phyloP scores from a whole-genome alignment of 164 flowering plant genomes.

The Paratinospora sagittata region DNA sequence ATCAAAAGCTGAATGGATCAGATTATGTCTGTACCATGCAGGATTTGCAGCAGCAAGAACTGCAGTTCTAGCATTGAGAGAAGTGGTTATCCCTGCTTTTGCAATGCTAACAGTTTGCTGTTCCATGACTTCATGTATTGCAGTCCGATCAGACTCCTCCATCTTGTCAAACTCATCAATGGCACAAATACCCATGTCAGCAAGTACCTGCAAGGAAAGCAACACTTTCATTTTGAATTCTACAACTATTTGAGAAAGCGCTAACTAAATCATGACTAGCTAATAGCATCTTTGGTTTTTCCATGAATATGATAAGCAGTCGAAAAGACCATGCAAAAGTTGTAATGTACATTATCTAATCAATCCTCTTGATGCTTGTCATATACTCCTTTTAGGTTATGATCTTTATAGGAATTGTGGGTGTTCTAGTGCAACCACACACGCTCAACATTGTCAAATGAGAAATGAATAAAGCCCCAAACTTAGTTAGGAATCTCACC shows the following conservation, averaged over 20 bases:
- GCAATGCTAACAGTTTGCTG: constrained; percentile 99
- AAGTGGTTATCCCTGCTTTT: constrained; percentile 98
- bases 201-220: constrained; percentile 63
- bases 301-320: too few relatives aligned
- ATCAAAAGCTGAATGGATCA: background rate
- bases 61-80: constrained; percentile 95
- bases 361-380: too few relatives aligned
- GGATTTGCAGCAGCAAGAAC: constrained; percentile 99
- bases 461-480: background rate
- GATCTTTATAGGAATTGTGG: too few relatives aligned
- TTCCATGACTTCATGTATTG: constrained; percentile 99
- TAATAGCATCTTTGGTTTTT: background rate
- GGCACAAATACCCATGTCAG: constrained; percentile 99
- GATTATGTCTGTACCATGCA: constrained; percentile 58
- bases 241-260: background rate
- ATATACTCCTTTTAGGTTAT: too few relatives aligned
- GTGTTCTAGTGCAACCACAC: too few relatives aligned
- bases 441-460: background rate
- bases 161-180: constrained; percentile 99
- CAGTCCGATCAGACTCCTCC: constrained; percentile 97
- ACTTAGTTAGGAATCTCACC: constrained; percentile 38
- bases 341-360: too few relatives aligned
- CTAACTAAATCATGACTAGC: background rate
- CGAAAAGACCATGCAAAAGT: too few relatives aligned
- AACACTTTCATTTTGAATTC: background rate